Evolutionary conservation across 306 rosid species (phyloP), one percentile per base, ranked within the genome.

Genomic region (Alnus glutinosa): DNA sequence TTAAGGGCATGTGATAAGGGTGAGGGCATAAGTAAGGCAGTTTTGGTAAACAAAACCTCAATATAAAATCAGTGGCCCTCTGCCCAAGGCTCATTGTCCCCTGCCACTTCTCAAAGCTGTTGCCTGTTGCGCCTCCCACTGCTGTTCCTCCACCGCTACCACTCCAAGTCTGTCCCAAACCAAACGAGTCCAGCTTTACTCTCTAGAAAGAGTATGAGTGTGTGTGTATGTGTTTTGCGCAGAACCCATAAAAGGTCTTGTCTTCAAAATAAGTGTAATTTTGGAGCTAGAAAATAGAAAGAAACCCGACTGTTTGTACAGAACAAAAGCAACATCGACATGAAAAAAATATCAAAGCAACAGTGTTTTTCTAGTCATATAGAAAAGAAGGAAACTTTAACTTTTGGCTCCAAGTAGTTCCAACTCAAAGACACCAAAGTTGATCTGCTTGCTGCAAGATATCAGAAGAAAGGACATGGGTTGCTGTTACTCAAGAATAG

Each of bases 401-500:
- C 46, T 55, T 63, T 51, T 71, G 15, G 12, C 15, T 59, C 11
- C 6, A 42, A 74, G 50, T 18, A 9, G 52, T 28, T 15, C n/a
- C 34, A 57, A n/a, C 47, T 36, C 70, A 66, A 16, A 64, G 71
- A 64, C 48, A 15, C 18, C 5, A 48, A 67, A 39, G 51, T 23
- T 62, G 69, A 70, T 61, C 81, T 72, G 51, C 8, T 59, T 18
- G 28, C 14, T 28, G 4, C 12, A 23, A 18, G 71, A 50, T 6
- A 72, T 28, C 15, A 30, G 19, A 52, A 42, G 42, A 13, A 48
- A 9, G 59, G 67, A 83, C n/a, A 92, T 92, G 98, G 98, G 98
- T 36, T 90, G 98, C 79, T 94, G 96, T 66, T 88, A 89, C 71
- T 94, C 97, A 0, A 85, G 85, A 59, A 44, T 90, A n/a, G 97